Conservation (phyloP, 1,284 basidiomycete species). For the Erythrobasidium hasegawianum region DNA sequence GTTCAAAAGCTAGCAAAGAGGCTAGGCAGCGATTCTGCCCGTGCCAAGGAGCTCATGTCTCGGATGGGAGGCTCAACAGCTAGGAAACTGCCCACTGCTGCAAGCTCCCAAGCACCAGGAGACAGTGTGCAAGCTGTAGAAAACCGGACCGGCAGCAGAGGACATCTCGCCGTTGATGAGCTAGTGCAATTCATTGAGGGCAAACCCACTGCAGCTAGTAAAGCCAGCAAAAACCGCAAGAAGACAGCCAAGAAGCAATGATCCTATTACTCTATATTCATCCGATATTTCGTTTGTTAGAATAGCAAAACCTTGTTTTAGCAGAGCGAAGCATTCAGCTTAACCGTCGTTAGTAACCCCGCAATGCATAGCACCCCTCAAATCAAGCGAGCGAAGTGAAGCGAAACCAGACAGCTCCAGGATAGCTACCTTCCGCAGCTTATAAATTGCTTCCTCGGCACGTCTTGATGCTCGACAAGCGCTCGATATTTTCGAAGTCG, state of each 20-base stretch:
- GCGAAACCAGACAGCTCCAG: too few relatives aligned
- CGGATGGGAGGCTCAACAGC: constrained; percentile 5
- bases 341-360: neutral
- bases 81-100: neutral
- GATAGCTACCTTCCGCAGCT: too few relatives aligned
- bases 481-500: too few relatives aligned
- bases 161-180: constrained; percentile 33
- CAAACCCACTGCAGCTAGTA: constrained; percentile 6
- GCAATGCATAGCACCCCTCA: too few relatives aligned
- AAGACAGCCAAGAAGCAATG: neutral
- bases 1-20: constrained; percentile 33
- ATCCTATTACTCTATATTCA: neutral
- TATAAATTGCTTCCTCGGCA: too few relatives aligned
- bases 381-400: too few relatives aligned
- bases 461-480: too few relatives aligned
- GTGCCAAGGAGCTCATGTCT: constrained; percentile 28
- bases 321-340: neutral
- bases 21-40: constrained; percentile 21
- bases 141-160: constrained; percentile 19
- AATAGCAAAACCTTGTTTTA: neutral
- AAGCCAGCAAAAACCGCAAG: constrained; percentile 10
- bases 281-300: neutral
- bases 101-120: constrained; percentile 1
- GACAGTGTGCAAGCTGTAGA: constrained; percentile 1
- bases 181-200: constrained; percentile 34